Evolutionary conservation across 2,329 filamentous ascomycete species (phyloP).

Genomic region (Sporothrix luriei): DNA sequence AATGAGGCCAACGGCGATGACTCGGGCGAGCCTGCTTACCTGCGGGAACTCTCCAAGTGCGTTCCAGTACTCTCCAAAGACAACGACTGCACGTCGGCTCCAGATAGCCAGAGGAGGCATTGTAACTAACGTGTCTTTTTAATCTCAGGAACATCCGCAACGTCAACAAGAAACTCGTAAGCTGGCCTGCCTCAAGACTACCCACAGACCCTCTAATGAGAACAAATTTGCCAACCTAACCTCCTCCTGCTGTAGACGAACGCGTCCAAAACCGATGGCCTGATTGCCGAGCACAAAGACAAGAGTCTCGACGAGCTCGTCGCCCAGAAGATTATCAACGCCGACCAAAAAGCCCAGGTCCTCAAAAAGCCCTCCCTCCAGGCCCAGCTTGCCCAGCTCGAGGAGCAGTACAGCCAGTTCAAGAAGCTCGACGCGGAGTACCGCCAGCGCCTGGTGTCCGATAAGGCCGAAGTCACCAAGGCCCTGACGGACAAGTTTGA

Average conservation of each 20-base stretch:
- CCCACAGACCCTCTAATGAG: not conserved
- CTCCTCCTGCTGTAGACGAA: slow-evolving; percentile 55
- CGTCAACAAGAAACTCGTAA: slow-evolving; percentile 89
- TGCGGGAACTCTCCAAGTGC: slow-evolving; percentile 90
- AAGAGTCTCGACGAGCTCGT: slow-evolving; percentile 75
- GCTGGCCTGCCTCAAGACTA: slow-evolving; percentile 42
- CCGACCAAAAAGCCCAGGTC: slow-evolving; percentile 75
- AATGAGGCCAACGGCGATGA: slow-evolving; percentile 59
- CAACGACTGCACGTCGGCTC: not conserved
- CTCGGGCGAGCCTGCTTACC: slow-evolving; percentile 70
- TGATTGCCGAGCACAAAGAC: slow-evolving; percentile 69
- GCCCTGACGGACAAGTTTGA: slow-evolving; percentile 54
- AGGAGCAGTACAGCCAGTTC: slow-evolving; percentile 74
- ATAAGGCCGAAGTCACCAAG: slow-evolving; percentile 65
- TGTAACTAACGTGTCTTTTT: not conserved
- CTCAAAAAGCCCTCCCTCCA: slow-evolving; percentile 75
- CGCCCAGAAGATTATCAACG: slow-evolving; percentile 71
- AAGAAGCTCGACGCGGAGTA: slow-evolving; percentile 76
- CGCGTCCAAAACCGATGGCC: slow-evolving; percentile 69
- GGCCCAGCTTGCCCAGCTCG: slow-evolving; percentile 67
- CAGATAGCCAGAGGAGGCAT: not conserved
- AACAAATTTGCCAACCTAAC: not conserved
- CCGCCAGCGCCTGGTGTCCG: slow-evolving; percentile 60
- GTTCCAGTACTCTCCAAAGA: slow-evolving; percentile 40
- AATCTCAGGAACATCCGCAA: slow-evolving; percentile 78